phyloP scores from a whole-genome alignment of 73 alveolate genomes.

The Paramecium sonneborni region DNA sequence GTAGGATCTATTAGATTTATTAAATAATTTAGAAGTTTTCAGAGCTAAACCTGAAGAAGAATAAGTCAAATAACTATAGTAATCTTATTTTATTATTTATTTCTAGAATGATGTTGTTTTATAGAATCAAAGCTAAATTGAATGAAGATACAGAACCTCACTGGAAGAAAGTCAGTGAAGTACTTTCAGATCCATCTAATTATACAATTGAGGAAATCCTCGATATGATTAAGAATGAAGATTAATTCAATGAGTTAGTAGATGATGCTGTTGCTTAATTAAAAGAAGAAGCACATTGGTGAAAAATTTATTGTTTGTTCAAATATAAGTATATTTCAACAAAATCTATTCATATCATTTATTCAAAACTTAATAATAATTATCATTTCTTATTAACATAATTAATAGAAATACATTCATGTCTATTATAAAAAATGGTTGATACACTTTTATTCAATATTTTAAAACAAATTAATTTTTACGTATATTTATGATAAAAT shows the following conservation, averaged over 20 bases:
- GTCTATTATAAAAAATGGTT: too few relatives aligned
- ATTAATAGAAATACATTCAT: too few relatives aligned
- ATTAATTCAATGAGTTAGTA: neutral
- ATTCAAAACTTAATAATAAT: too few relatives aligned
- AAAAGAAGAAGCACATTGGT: conserved; percentile 37
- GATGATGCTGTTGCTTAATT: conserved; percentile 3
- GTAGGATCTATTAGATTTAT: conserved; percentile 15
- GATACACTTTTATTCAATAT: neutral
- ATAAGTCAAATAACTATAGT: neutral
- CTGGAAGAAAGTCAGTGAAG: neutral
- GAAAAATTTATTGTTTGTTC: neutral
- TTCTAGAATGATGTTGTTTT: conserved; percentile 9
- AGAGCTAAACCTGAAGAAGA: neutral
- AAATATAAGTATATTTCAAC: neutral
- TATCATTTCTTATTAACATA: too few relatives aligned
- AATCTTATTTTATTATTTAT: neutral
- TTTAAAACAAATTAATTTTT: neutral
- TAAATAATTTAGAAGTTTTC: neutral
- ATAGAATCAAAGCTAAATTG: neutral
- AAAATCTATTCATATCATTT: neutral
- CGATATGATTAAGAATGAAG: conserved; percentile 44
- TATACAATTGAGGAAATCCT: conserved; percentile 22
- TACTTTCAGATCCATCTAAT: neutral
- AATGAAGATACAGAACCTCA: neutral
- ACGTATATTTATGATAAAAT: neutral